phyloP scores from a whole-genome alignment of 768 basidiomycete species.

The Sutorius australiensis region DNA sequence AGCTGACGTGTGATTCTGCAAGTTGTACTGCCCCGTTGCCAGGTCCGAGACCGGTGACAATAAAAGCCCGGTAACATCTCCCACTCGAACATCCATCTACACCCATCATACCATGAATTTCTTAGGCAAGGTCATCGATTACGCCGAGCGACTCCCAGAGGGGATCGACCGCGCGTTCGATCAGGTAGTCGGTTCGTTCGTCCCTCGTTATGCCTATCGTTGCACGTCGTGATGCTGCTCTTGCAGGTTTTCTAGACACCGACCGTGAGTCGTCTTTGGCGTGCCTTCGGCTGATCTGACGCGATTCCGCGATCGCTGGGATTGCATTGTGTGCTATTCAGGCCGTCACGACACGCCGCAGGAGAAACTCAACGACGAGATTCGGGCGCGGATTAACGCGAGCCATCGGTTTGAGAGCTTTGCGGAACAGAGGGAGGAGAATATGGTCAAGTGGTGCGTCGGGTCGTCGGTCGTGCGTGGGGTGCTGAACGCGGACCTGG shows the following conservation, averaged over 20 bases:
- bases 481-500: neutral
- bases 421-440: conserved; percentile 63
- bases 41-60: neutral
- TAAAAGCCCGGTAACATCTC: neutral
- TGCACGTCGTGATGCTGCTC: neutral
- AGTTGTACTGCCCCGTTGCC: too few relatives aligned
- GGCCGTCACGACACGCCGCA: conserved; percentile 73
- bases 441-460: conserved; percentile 77
- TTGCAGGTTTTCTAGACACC: conserved; percentile 31
- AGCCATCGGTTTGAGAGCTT: conserved; percentile 86
- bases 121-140: conserved; percentile 34
- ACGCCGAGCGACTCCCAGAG: conserved; percentile 37
- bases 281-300: neutral
- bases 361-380: conserved; percentile 66
- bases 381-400: conserved; percentile 70
- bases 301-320: neutral
- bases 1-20: neutral
- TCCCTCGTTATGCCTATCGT: neutral
- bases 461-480: neutral
- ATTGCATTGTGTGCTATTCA: conserved; percentile 6
- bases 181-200: conserved; percentile 34
- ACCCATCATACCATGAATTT: conserved; percentile 33
- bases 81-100: conserved; percentile 3
- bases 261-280: conserved; percentile 27
- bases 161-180: conserved; percentile 35